phyloP scores from a whole-genome alignment of 1,284 basidiomycete genomes.

The Stygiomarasmius scandens region DNA sequence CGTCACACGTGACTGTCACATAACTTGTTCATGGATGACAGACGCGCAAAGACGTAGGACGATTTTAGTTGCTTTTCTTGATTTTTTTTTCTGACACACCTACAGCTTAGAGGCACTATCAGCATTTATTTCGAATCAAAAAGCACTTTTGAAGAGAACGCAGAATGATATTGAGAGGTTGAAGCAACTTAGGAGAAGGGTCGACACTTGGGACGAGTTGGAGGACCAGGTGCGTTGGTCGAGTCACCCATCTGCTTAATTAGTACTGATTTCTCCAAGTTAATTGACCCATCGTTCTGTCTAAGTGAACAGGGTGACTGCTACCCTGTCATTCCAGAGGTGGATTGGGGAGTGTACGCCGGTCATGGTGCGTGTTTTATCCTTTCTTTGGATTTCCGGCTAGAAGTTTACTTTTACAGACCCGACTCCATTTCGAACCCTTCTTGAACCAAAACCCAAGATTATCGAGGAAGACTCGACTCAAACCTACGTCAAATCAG shows the following conservation, averaged over 20 bases:
- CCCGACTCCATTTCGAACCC: conserved; percentile 44
- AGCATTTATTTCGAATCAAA: conserved; percentile 64
- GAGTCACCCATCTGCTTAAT: conserved; percentile 11
- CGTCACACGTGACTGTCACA: too few species aligned
- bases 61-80: neutral
- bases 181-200: conserved; percentile 41
- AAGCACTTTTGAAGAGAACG: conserved; percentile 55
- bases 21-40: conserved; percentile 48
- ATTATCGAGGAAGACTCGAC: too few species aligned
- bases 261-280: conserved; percentile 28
- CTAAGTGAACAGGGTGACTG: conserved; percentile 46
- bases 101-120: conserved; percentile 67
- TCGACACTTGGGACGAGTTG: conserved; percentile 33
- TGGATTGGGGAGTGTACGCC: conserved; percentile 57
- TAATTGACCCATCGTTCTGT: conserved; percentile 41
- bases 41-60: conserved; percentile 61
- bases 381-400: conserved; percentile 5
- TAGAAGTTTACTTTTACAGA: conserved; percentile 33
- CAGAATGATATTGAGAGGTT: conserved; percentile 62
- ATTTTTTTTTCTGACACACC: conserved; percentile 3
- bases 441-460: conserved; percentile 43
- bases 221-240: conserved; percentile 20
- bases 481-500: conserved; percentile 64
- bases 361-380: conserved; percentile 41
- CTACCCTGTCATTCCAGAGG: conserved; percentile 39